These are phyloP conservation scores for Solanum pinnatisectum DNA, from an alignment of 257 asterid species.

Conservation along the genomic window DNA sequence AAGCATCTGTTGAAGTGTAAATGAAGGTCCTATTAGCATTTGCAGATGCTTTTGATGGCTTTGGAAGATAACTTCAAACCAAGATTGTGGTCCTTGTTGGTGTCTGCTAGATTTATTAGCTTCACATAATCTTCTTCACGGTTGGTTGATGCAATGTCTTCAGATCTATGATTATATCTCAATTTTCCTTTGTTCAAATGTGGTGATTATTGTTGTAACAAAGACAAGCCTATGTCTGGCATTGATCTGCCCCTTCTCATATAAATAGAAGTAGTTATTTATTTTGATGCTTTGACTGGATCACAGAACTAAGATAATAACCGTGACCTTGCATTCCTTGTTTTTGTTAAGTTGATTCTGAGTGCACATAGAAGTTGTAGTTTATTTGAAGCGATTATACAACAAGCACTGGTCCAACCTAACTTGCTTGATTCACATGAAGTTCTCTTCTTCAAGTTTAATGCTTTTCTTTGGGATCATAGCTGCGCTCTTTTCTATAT, in stretches of 20 bases:
- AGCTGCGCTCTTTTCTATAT: not conserved
- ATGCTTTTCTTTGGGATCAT: not conserved
- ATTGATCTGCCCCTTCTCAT: not conserved
- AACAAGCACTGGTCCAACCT: not conserved
- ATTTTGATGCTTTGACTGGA: not conserved
- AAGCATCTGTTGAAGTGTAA: not conserved
- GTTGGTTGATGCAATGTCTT: not conserved
- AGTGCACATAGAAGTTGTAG: not conserved
- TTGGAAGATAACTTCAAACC: not conserved
- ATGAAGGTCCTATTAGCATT: not conserved
- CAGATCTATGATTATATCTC: not conserved
- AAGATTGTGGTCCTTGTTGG: not conserved
- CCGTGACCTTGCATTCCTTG: not conserved
- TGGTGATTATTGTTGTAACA: not conserved
- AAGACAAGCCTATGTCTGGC: not conserved
- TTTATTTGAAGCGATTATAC: not conserved
- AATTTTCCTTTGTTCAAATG: not conserved
- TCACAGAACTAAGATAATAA: not conserved
- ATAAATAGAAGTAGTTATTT: not conserved
- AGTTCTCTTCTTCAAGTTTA: not conserved
- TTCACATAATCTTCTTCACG: not conserved
- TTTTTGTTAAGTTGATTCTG: not conserved
- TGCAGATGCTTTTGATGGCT: not conserved
- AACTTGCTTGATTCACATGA: not conserved
- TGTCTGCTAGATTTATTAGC: not conserved